Percentiles rank a stretch among this genome's conserved stretches.
Conservation (phyloP, 2,329 filamentous ascomycete species). For the Verticillium alfalfae region DNA sequence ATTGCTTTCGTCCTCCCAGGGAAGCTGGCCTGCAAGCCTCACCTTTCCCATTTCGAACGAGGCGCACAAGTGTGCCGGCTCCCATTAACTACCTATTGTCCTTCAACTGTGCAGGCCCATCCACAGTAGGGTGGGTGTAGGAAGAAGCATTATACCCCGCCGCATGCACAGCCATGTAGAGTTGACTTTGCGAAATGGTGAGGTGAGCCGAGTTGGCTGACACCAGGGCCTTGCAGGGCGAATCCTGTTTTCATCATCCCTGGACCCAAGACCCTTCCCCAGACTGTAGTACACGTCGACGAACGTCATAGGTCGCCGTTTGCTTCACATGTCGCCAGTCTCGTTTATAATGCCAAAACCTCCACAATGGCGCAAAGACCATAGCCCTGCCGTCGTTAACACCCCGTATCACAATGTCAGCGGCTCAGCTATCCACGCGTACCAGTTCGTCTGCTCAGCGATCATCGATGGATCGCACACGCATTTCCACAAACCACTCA, state of each 20-base stretch:
- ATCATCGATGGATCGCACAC: slow-evolving; percentile 13
- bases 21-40: background rate
- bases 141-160: too few species aligned
- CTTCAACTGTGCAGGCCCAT: background rate
- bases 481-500: background rate
- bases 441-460: slow-evolving; percentile 4
- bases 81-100: background rate
- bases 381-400: background rate
- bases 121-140: background rate
- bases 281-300: background rate
- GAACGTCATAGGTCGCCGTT: background rate
- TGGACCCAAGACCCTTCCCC: background rate
- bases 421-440: background rate
- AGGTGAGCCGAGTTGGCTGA: background rate
- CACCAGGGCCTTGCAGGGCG: background rate
- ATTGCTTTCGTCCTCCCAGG: background rate
- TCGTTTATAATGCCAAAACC: background rate
- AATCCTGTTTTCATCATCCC: background rate
- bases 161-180: background rate
- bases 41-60: background rate
- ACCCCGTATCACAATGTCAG: background rate
- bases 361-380: background rate
- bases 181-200: background rate
- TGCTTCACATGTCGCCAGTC: background rate
- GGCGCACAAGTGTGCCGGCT: background rate